A percentile compares a stretch with the other conserved stretches of the same genome.
phyloP scores from a whole-genome alignment of 1,139 yeast species.

The Yamadazyma friedrichii region DNA sequence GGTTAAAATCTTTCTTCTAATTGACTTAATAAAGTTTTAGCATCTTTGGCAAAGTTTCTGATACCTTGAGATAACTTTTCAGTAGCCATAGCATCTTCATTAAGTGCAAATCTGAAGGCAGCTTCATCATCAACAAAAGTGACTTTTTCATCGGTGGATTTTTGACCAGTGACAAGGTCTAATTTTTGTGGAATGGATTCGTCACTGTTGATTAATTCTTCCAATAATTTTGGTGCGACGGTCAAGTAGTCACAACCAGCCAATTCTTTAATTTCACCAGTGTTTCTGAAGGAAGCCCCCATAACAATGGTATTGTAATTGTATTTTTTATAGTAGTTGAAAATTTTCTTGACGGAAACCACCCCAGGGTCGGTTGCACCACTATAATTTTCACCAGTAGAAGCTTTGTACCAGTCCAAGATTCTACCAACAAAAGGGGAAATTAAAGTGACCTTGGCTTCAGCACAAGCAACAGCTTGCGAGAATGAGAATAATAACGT shows the following conservation, averaged over 20 bases:
- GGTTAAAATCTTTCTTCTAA: constrained; percentile 69
- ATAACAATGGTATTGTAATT: constrained; percentile 96
- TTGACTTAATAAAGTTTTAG: constrained; percentile 75
- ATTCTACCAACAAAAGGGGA: constrained; percentile 99
- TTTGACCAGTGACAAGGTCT: constrained; percentile 56
- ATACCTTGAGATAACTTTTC: constrained; percentile 98
- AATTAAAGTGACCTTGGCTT: constrained; percentile 91
- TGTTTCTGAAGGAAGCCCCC: constrained; percentile 99
- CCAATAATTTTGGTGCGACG: constrained; percentile 90
- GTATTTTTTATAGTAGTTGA: constrained; percentile 96
- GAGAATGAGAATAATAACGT: constrained; percentile 91
- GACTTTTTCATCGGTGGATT: constrained; percentile 65
- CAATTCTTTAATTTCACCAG: constrained; percentile 92
- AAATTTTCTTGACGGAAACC: constrained; percentile 78
- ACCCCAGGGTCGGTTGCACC: constrained; percentile 96
- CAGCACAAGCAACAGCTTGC: constrained; percentile 99
- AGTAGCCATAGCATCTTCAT: constrained; percentile 98
- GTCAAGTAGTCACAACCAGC: constrained; percentile 98
- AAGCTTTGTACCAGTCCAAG: constrained; percentile 96
- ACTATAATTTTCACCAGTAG: constrained; percentile 84
- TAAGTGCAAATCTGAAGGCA: constrained; percentile 83
- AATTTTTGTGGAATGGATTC: constrained; percentile 80
- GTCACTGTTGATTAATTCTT: constrained; percentile 77
- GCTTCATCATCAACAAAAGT: constrained; percentile 84
- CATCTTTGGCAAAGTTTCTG: constrained; percentile 94